phyloP scores from a whole-genome alignment of 495 filamentous ascomycete genomes.

The Cudoniella acicularis region DNA sequence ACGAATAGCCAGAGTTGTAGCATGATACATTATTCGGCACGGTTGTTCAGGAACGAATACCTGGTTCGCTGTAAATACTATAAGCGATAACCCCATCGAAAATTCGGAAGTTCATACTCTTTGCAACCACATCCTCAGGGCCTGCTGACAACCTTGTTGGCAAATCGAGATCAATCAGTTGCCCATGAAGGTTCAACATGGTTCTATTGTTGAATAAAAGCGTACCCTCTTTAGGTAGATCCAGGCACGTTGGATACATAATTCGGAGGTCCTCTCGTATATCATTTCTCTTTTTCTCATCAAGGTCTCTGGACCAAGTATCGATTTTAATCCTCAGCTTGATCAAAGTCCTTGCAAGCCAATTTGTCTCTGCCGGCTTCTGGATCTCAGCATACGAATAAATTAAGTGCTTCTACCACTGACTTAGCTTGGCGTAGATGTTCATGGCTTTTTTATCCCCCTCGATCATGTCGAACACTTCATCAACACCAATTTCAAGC shows the following conservation, averaged over 20 bases:
- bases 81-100: not conserved
- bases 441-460: too few relatives aligned
- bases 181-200: not conserved
- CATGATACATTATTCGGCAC: not conserved
- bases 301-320: not conserved
- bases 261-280: not conserved
- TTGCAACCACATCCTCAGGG: not conserved
- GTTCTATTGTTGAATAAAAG: not conserved
- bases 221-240: not conserved
- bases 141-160: not conserved
- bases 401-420: too few relatives aligned
- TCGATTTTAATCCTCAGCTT: constrained; percentile 1
- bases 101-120: not conserved
- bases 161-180: not conserved
- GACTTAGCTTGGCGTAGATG: too few relatives aligned
- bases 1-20: not conserved
- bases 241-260: not conserved
- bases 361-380: not conserved
- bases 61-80: not conserved
- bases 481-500: too few relatives aligned
- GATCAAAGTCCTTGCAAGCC: not conserved
- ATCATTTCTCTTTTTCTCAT: not conserved
- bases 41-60: not conserved
- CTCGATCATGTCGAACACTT: too few relatives aligned
- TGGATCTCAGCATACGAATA: not conserved